Conservation (phyloP, 345 rosid genomes). For the Syzygium aqueum region DNA sequence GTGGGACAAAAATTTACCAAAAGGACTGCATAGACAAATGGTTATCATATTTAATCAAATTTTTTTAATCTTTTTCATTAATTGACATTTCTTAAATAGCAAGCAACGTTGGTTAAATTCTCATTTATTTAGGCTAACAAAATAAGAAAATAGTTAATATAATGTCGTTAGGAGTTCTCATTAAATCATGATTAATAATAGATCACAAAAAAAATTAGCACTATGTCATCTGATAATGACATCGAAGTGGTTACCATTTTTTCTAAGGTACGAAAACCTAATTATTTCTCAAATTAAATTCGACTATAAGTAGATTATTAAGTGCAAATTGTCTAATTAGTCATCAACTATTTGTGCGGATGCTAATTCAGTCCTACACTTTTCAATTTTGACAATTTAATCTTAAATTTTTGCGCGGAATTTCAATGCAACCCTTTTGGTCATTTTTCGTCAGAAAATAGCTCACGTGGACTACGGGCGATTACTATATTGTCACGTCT, state of each 20-base stretch:
- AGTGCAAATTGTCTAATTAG: not conserved
- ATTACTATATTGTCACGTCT: no score
- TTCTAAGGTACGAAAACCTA: not conserved
- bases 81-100: not conserved
- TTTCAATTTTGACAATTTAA: no score
- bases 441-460: not conserved
- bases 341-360: not conserved
- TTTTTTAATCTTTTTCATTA: not conserved
- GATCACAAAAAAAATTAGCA: not conserved
- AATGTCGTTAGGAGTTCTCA: not conserved
- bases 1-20: accelerated
- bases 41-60: not conserved
- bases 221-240: not conserved
- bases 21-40: not conserved
- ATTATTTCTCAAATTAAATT: not conserved
- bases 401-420: not conserved
- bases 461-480: no score
- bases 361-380: accelerated
- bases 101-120: not conserved
- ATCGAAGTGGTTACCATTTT: not conserved
- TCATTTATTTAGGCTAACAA: not conserved
- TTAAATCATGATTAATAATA: not conserved
- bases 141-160: not conserved
- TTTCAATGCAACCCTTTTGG: accelerated
- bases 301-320: not conserved